Evolutionary conservation across 2,329 filamentous ascomycete genomes (phyloP), one percentile per base, ranked within the genome.

Genomic region (Xylariaceae sp.): DNA sequence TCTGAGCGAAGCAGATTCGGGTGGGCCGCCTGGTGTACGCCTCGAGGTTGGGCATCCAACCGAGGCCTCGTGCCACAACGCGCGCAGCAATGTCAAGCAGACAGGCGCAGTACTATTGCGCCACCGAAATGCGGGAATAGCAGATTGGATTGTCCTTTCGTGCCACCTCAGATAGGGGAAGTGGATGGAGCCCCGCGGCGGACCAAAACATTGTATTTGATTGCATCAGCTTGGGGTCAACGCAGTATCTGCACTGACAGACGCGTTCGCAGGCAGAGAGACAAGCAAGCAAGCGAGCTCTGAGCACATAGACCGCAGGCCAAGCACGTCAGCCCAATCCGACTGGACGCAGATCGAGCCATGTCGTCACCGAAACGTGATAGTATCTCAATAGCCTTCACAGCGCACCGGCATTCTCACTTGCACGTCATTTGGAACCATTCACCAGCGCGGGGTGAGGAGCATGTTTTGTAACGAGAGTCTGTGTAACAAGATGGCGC

Each of bases 381-480:
- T 49, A 42, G 46, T 47, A 57, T 53, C 51, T 51, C 47, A 51
- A 39, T 51, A 36, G 30, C 39, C n/a, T 49, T 49, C 52, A 57
- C 45, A 36, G 38, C 41, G 45, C 40, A 45, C 39, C 35, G 11
- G 39, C n/a, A n/a, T 51, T 55, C 49, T 55, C 54, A 51, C 52
- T 51, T 53, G 52, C 47, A 53, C 22, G 41, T 27, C 44, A 55
- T 44, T 55, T 41, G 45, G 49, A 45, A 47, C 39, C 31, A 53
- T 19, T 52, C 52, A 56, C 47, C 44, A 47, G 27, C 39, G 18
- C 32, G 39, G 36, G 22, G 27, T 36, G 47, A 39, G 27, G 33
- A 39, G 41, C 22, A 27, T 7, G 22, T 27, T 5, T 27, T 5
- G 7, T 27, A 7, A 7, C 4, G 22, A 27, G 22, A 4, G 22